phyloP scores from a whole-genome alignment of 2,329 filamentous ascomycete species.

The Colletotrichum salicis region DNA sequence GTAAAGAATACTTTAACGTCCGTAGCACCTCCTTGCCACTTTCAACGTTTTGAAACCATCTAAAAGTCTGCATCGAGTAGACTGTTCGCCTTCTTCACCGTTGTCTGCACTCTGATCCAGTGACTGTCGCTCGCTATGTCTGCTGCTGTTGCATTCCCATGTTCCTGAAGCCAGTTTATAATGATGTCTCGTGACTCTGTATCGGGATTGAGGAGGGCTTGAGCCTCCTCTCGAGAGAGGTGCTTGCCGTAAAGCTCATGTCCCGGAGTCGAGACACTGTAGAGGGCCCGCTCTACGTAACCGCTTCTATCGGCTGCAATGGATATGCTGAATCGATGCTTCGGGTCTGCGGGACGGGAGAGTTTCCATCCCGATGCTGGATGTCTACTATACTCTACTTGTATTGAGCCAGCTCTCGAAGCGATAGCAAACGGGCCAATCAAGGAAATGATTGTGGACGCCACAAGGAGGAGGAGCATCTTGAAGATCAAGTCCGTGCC shows the following conservation, averaged over 20 bases:
- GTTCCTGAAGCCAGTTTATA: constrained; percentile 55
- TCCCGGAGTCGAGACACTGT: constrained; percentile 60
- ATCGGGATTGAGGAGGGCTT: constrained; percentile 58
- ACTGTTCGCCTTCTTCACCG: constrained; percentile 51
- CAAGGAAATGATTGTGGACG: not conserved
- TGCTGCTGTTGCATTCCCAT: constrained; percentile 47
- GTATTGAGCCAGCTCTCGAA: not conserved
- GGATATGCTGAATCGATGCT: constrained; percentile 11
- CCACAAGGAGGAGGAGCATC: not conserved
- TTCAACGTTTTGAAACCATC: constrained; percentile 1
- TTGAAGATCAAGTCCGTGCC: not conserved
- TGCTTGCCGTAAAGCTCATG: constrained; percentile 60
- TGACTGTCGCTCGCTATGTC: constrained; percentile 49
- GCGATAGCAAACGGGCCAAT: not conserved
- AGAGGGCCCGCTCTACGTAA: constrained; percentile 54
- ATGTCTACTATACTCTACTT: constrained; percentile 3
- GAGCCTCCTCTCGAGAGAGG: constrained; percentile 59
- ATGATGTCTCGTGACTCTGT: constrained; percentile 51
- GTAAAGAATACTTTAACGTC: constrained; percentile 44
- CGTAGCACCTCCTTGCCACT: constrained; percentile 54
- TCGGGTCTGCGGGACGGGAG: not conserved
- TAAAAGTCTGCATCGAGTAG: constrained; percentile 59
- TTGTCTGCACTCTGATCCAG: constrained; percentile 56
- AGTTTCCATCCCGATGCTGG: constrained; percentile 5
- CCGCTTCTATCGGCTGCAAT: constrained; percentile 16